These are phyloP conservation scores for Adansonia grandidieri DNA, from an alignment of 441 rosid species.

Conservation along the genomic window DNA sequence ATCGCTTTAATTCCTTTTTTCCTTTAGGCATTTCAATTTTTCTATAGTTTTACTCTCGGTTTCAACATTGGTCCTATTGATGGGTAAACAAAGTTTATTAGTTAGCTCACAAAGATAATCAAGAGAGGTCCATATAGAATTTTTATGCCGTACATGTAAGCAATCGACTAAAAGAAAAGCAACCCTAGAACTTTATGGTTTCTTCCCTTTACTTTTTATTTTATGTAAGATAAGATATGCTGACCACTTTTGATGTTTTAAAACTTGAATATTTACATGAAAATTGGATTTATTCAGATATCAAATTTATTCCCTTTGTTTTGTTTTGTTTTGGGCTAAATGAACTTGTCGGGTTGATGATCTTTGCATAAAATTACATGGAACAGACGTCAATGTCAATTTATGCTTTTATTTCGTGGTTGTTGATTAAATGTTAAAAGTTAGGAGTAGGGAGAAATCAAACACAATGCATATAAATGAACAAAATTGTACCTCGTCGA, in stretches of 20 bases:
- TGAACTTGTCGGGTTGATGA: background rate
- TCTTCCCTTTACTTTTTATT: conserved; percentile 23
- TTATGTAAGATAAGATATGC: background rate
- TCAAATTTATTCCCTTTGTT: background rate
- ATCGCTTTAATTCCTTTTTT: conserved; percentile 22
- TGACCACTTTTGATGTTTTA: too few species aligned
- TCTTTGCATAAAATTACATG: conserved; percentile 9
- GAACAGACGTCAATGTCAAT: background rate
- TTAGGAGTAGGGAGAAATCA: too few species aligned
- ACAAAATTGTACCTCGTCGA: conserved; percentile 72
- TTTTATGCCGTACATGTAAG: conserved; percentile 54
- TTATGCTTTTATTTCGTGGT: background rate
- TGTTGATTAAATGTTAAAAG: background rate
- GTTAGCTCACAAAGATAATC: conserved; percentile 55
- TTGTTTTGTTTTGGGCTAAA: too few species aligned
- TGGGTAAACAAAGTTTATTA: conserved; percentile 37
- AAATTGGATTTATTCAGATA: background rate
- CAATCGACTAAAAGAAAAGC: conserved; percentile 44
- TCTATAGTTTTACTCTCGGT: conserved; percentile 6
- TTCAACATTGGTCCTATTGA: conserved; percentile 28
- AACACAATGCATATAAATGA: background rate
- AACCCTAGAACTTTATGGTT: conserved; percentile 40
- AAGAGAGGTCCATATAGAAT: conserved; percentile 44
- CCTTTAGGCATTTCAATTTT: background rate
- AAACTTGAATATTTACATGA: background rate